A percentile compares a stretch with the other conserved stretches of the same genome.
phyloP scores from a whole-genome alignment of 2,329 filamentous ascomycete species.

The Sporothrix dimorphospora region DNA sequence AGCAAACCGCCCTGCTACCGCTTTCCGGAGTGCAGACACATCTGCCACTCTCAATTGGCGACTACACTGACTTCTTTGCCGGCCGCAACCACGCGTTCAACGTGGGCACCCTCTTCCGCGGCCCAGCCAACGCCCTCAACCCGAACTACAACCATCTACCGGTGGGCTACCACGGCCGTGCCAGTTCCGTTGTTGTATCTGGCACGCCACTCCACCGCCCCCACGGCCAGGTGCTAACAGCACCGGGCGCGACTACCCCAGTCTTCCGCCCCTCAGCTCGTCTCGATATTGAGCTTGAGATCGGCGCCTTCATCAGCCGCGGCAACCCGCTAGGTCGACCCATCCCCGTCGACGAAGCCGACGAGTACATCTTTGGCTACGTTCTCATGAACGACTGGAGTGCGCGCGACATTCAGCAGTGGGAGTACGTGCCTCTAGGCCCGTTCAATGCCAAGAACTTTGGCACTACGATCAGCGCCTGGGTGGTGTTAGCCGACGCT shows the following conservation, averaged over 20 bases:
- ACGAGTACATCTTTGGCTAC: conserved; percentile 74
- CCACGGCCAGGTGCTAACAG: conserved; percentile 70
- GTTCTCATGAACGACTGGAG: conserved; percentile 90
- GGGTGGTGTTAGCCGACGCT: conserved; percentile 78
- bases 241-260: conserved; percentile 57
- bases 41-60: conserved; percentile 25
- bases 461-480: conserved; percentile 73
- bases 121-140: conserved; percentile 71
- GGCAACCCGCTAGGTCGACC: conserved; percentile 66
- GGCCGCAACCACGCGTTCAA: conserved; percentile 20
- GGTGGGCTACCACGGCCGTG: conserved; percentile 79
- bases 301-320: conserved; percentile 73
- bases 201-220: conserved; percentile 74
- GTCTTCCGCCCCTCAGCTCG: conserved; percentile 62
- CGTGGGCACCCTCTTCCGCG: conserved; percentile 49
- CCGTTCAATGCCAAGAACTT: conserved; percentile 88
- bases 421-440: conserved; percentile 82
- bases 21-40: not conserved
- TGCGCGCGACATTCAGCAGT: conserved; percentile 78
- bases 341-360: conserved; percentile 65
- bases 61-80: conserved; percentile 29
- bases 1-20: too few relatives aligned
- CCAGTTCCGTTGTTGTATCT: conserved; percentile 74
- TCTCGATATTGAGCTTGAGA: conserved; percentile 79
- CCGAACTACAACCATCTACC: conserved; percentile 82